These are phyloP conservation scores for Rubia peregrina DNA, from an alignment of 305 asterid species.

Conservation along the genomic window DNA sequence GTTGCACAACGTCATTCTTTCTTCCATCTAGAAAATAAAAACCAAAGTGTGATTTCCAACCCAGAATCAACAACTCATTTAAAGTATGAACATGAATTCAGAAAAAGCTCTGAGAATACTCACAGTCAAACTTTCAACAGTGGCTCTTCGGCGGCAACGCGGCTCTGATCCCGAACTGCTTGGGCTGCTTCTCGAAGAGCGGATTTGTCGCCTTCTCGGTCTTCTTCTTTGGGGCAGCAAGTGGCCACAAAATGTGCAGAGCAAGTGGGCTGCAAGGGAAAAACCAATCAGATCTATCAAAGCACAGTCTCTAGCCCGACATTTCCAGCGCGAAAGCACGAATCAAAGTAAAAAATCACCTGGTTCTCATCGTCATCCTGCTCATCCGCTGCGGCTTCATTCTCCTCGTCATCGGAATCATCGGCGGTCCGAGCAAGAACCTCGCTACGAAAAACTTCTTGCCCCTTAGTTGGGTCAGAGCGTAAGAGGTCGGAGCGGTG, in stretches of 20 bases:
- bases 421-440: conserved; percentile 87
- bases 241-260: no score
- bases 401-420: conserved; percentile 59
- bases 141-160: no score
- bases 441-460: no score
- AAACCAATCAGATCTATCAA: conserved; percentile 31
- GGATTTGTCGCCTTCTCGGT: no score
- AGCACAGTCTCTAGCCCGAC: conserved; percentile 10
- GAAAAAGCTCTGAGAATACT: conserved; percentile 19
- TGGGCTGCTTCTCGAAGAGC: no score
- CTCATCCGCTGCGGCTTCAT: conserved; percentile 41
- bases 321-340: background rate
- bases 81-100: background rate
- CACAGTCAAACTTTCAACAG: conserved; percentile 88
- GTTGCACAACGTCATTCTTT: conserved; percentile 97
- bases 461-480: no score
- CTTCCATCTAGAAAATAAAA: conserved; percentile 67
- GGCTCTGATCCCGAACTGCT: no score
- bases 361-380: conserved; percentile 67
- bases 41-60: background rate
- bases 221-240: no score
- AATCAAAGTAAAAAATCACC: conserved; percentile 21
- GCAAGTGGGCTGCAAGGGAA: no score
- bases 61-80: background rate
- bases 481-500: no score